Evolutionary conservation across 257 asterid species (phyloP).

Genomic region (Salvia rosmarinus): DNA sequence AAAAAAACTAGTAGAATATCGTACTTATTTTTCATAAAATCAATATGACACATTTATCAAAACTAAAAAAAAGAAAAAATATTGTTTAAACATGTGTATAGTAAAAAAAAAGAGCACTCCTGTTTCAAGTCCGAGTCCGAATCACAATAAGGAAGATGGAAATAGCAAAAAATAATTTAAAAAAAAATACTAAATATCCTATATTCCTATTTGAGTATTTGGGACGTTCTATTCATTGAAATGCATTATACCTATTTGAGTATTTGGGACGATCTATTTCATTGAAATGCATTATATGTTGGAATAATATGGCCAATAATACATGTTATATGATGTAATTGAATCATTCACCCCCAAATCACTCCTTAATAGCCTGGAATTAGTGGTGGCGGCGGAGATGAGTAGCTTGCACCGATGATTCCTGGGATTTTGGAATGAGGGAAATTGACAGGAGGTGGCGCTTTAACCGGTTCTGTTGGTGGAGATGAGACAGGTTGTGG

Average conservation of each 20-base stretch:
- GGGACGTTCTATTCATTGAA: too few relatives aligned
- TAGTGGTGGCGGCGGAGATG: conserved; percentile 61
- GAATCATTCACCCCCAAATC: background rate
- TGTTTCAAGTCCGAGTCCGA: background rate
- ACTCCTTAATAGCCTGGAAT: conserved; percentile 63
- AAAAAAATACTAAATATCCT: too few relatives aligned
- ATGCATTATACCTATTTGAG: too few relatives aligned
- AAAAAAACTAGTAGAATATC: too few relatives aligned
- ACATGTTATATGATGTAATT: conserved; percentile 5
- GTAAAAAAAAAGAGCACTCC: background rate
- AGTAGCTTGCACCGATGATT: conserved; percentile 44
- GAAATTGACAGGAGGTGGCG: conserved; percentile 38
- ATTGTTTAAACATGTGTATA: background rate
- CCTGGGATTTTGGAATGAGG: conserved; percentile 42
- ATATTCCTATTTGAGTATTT: background rate
- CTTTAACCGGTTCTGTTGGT: conserved; percentile 18
- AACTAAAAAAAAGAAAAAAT: background rate
- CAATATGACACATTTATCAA: too few relatives aligned
- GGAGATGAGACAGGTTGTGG: conserved; percentile 28
- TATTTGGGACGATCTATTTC: background rate
- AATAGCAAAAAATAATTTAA: background rate
- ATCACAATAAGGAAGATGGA: background rate
- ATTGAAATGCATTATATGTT: background rate
- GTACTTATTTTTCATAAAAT: too few relatives aligned
- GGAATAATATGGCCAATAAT: background rate